These are phyloP conservation scores for Euphorbia lathyris DNA, from an alignment of 345 rosid species.

Conservation along the genomic window DNA sequence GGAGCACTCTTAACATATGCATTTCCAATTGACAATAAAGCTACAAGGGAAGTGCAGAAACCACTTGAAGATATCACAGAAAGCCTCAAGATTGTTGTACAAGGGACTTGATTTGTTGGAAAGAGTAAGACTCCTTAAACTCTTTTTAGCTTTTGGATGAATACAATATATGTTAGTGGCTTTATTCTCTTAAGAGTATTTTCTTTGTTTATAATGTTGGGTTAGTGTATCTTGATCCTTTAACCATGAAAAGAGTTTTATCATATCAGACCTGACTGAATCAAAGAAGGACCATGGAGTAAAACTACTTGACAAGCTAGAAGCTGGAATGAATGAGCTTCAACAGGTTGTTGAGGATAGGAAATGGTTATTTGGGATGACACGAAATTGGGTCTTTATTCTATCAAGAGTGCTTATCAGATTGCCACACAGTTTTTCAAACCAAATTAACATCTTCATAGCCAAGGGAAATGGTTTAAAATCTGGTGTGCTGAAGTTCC, in stretches of 20 bases:
- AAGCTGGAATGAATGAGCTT: slow-evolving; percentile 82
- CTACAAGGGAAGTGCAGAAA: no score
- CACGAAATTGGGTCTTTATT: no score
- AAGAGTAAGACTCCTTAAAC: slow-evolving; percentile 50
- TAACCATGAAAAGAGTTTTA: slow-evolving; percentile 69
- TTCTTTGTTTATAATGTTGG: not conserved
- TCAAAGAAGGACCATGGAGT: slow-evolving; percentile 82
- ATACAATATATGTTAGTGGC: not conserved
- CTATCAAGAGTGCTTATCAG: no score
- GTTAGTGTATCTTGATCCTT: slow-evolving; percentile 52
- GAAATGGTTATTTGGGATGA: no score
- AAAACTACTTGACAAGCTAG: slow-evolving; percentile 75
- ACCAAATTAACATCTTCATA: no score
- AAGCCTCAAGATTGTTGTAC: slow-evolving; percentile 78
- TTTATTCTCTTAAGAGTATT: not conserved
- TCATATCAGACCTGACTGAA: slow-evolving; percentile 73
- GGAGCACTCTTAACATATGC: slow-evolving; percentile 79
- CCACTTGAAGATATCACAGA: no score
- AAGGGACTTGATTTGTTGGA: slow-evolving; percentile 90
- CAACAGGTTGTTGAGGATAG: slow-evolving; percentile 79
- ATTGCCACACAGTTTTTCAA: no score
- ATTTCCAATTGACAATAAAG: slow-evolving; percentile 83
- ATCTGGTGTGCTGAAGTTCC: no score
- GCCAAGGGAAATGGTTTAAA: no score
- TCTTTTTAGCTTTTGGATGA: not conserved